Base-by-base conservation (phyloP, 1,284 basidiomycete genomes). In the Inonotus obliquus region DNA sequence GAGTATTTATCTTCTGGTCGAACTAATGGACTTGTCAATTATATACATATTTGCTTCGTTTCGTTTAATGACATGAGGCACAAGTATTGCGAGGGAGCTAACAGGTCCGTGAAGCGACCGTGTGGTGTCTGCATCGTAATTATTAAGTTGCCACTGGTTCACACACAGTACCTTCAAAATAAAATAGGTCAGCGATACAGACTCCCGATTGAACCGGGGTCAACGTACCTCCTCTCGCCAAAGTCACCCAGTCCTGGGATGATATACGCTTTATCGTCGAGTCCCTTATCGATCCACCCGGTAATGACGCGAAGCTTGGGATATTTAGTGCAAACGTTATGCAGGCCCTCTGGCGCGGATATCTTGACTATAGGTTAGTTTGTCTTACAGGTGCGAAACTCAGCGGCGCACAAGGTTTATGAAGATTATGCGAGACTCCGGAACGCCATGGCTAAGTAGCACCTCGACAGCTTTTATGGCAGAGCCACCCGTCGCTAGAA, bases 381-480 rank as follows among this genome's bases (percentile, higher is more conserved):
- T 44, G 17, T n/a, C 41, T 17, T 59, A 32, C 27, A 29, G 41
- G 45, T 1, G 45, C 25, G 35, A 17, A 9, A 29, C 44, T 41
- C 21, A 44, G 14, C 44, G 54, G 52, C 79, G 62, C 67, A 96
- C 94, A 72, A 99, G 77, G 74, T 99, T 98, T 67, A 99, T 85
- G 77, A 99, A 99, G 68, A 99, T 90, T 69, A 99, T 98, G 61
- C 92, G 84, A 65, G 94, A 88, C 73, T 89, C 89, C 13, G 84
- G 84, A 32, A 99, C 96, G 41, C 92, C 93, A 70, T 95, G 89
- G 59, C 94, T 89, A 72, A 91, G 85, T 21, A 99, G 80, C 7
- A 98, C 92, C 73, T 98, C 94, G 57, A 98, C 92, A 0, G 96
- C 96, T 74, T 98, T 98, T 76, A 97, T 95, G 2, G 96, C 97